phyloP scores from a whole-genome alignment of 306 rosid species.

The Malus domestica region DNA sequence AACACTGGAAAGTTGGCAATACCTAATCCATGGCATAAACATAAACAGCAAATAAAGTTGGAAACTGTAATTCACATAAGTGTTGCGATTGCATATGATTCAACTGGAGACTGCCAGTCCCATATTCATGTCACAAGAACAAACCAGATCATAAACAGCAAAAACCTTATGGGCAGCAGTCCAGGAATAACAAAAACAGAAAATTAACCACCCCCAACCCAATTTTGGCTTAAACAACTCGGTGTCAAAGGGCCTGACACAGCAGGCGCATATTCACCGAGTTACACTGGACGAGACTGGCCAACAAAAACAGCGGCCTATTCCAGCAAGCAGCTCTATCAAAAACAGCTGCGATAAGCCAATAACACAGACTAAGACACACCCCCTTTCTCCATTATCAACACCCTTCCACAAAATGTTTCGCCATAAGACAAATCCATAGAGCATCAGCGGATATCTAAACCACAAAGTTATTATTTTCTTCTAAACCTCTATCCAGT shows the following conservation, averaged over 20 bases:
- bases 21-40: not conserved
- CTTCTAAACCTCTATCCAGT: constrained; percentile 18
- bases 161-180: constrained; percentile 40
- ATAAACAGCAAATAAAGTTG: no score
- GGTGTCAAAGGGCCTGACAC: not conserved
- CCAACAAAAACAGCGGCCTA: constrained; percentile 56
- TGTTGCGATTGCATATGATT: not conserved
- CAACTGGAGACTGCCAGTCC: not conserved
- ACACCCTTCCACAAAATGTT: constrained; percentile 24
- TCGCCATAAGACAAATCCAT: constrained; percentile 12
- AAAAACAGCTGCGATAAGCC: constrained; percentile 25
- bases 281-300: constrained; percentile 36
- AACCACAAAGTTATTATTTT: not conserved
- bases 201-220: not conserved
- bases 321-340: constrained; percentile 47
- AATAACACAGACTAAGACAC: constrained; percentile 24
- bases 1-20: not conserved
- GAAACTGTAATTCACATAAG: not conserved
- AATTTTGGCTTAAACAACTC: constrained; percentile 19
- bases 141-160: constrained; percentile 9
- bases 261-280: not conserved
- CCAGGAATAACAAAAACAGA: not conserved
- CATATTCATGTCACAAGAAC: not conserved
- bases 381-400: constrained; percentile 15
- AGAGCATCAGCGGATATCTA: constrained; percentile 25